Percentiles rank a stretch among this genome's conserved stretches.
These are phyloP conservation scores for Sarocladium oryzae DNA, from an alignment of 2,329 filamentous ascomycete species.

Conservation along the genomic window DNA sequence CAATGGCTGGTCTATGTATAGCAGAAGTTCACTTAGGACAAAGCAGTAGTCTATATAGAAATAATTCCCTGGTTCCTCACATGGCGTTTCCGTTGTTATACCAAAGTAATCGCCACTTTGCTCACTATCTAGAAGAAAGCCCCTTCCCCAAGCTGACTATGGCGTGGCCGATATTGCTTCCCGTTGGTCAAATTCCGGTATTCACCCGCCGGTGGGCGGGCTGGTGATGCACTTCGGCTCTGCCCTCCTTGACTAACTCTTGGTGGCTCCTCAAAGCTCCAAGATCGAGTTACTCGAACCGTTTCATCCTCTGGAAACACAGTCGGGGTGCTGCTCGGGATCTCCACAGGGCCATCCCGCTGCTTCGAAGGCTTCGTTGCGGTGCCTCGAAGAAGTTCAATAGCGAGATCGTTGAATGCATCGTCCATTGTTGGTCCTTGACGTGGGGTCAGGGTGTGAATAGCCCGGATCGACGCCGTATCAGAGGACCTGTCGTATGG, in stretches of 20 bases:
- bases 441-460: neutral
- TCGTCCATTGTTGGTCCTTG: neutral
- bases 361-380: conserved; percentile 51
- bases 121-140: neutral
- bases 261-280: no score
- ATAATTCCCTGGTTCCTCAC: no score
- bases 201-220: neutral
- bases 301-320: no score
- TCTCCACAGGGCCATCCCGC: conserved; percentile 83
- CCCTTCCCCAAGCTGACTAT: neutral
- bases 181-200: neutral
- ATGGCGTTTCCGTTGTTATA: no score
- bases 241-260: no score
- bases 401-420: neutral
- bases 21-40: no score
- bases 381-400: neutral
- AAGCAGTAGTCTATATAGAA: no score
- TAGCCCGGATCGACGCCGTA: neutral
- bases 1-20: no score
- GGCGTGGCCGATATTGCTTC: neutral
- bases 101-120: no score
- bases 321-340: conserved; percentile 40
- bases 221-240: no score
- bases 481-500: neutral
- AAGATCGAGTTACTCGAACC: no score